A percentile compares a stretch with the other conserved stretches of the same genome.
Evolutionary conservation across 306 rosid species (phyloP).

Genomic region (Pyrus bretschneideri): DNA sequence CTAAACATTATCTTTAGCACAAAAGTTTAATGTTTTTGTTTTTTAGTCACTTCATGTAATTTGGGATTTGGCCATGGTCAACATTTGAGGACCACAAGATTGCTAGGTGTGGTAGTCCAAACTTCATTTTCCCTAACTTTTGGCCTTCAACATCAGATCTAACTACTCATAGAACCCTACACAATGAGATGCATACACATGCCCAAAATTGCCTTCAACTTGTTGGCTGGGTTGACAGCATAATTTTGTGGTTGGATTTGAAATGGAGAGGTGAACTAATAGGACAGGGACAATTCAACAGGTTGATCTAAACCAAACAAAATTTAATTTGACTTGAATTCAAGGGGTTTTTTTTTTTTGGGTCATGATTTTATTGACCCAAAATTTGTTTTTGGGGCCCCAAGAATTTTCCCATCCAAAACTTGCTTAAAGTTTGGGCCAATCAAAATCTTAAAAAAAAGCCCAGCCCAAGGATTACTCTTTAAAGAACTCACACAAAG

Average conservation of each 20-base stretch:
- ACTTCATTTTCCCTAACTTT: neutral
- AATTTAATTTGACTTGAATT: neutral
- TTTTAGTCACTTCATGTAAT: neutral
- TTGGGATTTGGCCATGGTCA: neutral
- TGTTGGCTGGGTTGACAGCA: neutral
- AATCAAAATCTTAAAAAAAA: neutral
- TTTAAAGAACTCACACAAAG: no score
- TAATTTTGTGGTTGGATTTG: neutral
- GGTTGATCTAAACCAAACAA: neutral
- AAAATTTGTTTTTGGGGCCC: neutral
- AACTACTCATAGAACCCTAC: neutral
- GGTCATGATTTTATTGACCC: neutral
- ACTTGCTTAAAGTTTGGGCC: neutral
- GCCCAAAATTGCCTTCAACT: neutral
- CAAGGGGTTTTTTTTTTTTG: neutral
- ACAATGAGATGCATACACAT: neutral
- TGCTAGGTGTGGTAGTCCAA: neutral
- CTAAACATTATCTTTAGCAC: neutral
- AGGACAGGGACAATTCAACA: neutral
- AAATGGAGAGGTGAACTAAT: neutral
- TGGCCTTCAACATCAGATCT: constrained; percentile 2
- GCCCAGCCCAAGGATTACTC: neutral
- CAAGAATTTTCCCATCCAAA: neutral
- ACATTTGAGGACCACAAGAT: neutral
- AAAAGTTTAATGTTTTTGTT: neutral